Conservation (phyloP, 305 asterid genomes). For the Andrographis paniculata region DNA sequence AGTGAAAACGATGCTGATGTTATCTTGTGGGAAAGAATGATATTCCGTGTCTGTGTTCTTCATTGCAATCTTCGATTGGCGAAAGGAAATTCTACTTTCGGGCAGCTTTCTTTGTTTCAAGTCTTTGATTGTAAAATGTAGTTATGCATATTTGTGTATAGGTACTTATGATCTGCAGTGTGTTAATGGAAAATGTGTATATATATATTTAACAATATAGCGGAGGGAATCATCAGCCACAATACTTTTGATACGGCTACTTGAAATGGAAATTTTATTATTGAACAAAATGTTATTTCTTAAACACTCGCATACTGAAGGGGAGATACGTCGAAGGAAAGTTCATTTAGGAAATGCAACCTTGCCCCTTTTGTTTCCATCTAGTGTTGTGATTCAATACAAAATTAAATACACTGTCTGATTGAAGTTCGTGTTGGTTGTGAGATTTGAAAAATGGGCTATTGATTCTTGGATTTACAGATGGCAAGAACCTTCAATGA, state of each 20-base stretch:
- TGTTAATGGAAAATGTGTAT: neutral
- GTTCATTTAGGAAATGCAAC: neutral
- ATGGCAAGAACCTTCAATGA: slow-evolving; percentile 86
- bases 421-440: neutral
- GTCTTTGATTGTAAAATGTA: neutral
- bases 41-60: too few relatives aligned
- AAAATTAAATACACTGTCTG: neutral
- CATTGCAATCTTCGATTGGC: too few relatives aligned
- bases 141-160: neutral
- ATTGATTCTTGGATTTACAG: slow-evolving; percentile 37
- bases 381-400: neutral
- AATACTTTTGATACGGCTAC: neutral
- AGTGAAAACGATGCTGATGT: too few relatives aligned
- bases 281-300: neutral
- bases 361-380: neutral
- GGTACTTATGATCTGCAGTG: neutral
- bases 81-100: neutral
- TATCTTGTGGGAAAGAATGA: too few relatives aligned
- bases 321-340: neutral
- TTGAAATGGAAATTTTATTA: neutral
- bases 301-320: neutral
- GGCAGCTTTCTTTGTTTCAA: neutral
- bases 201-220: neutral
- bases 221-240: neutral
- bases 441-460: neutral